Percentiles rank a stretch among this genome's conserved stretches.
These are phyloP conservation scores for Priceomyces medius DNA, from an alignment of 805 yeast genomes.

Conservation along the genomic window DNA sequence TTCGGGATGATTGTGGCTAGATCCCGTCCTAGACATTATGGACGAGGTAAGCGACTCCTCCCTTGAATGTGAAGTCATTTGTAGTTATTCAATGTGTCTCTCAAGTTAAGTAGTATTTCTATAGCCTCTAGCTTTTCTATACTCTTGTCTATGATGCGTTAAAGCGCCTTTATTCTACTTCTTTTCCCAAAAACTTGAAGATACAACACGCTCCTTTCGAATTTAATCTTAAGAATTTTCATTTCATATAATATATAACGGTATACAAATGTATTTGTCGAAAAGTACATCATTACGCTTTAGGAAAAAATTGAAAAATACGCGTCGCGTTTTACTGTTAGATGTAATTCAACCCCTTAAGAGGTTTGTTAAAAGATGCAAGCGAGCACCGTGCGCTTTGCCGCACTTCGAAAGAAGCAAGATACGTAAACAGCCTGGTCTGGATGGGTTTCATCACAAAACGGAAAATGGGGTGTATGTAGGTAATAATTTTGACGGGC, in stretches of 20 bases:
- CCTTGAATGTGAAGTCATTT: conserved; percentile 48
- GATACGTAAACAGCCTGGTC: neutral
- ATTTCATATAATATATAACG: neutral
- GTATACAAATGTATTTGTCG: neutral
- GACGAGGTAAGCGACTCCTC: conserved; percentile 62
- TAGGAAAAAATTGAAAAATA: conserved; percentile 1
- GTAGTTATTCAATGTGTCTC: neutral
- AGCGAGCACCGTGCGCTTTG: neutral
- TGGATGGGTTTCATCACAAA: neutral
- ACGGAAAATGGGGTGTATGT: neutral
- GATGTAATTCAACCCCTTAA: neutral
- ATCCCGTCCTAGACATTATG: conserved; percentile 45
- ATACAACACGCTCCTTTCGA: conserved; percentile 1
- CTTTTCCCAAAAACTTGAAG: neutral
- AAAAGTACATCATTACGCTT: conserved; percentile 3
- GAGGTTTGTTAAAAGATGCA: neutral
- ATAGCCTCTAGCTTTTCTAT: neutral
- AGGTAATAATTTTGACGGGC: neutral
- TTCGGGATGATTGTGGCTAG: conserved; percentile 45
- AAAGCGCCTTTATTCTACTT: neutral
- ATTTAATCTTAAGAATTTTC: neutral
- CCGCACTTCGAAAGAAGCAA: neutral
- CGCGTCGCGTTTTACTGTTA: conserved; percentile 2
- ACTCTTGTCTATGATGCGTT: neutral
- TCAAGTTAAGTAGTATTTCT: neutral